Conservation (phyloP, 306 rosid species). For the Quercus glauca region DNA sequence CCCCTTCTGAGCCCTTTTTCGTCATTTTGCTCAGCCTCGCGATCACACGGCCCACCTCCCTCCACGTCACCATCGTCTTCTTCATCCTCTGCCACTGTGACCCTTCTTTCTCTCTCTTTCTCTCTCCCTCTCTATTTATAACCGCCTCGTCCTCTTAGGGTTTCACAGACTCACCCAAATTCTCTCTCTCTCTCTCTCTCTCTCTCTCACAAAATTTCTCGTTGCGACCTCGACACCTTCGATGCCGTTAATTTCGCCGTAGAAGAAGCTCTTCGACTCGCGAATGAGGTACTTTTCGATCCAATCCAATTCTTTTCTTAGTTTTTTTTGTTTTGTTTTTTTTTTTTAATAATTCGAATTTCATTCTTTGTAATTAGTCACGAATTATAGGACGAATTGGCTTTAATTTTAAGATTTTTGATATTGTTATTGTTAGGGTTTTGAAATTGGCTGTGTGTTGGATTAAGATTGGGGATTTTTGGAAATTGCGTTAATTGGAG, state of each 20-base stretch:
- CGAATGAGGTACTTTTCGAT: conserved; percentile 48
- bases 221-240: neutral
- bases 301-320: neutral
- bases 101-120: conserved; percentile 28
- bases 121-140: conserved; percentile 19
- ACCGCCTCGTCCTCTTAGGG: conserved; percentile 55
- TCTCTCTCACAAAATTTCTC: neutral
- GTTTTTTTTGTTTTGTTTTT: neutral
- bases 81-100: conserved; percentile 30
- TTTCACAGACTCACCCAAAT: conserved; percentile 25
- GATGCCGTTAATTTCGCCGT: conserved; percentile 22
- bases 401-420: neutral
- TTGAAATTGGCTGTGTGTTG: conserved; percentile 41
- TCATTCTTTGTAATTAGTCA: neutral
- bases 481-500: conserved; percentile 19
- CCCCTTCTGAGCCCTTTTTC: conserved; percentile 43
- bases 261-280: conserved; percentile 2
- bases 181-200: conserved; percentile 8
- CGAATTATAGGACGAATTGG: neutral
- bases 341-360: neutral
- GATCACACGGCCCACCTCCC: conserved; percentile 51
- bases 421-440: conserved; percentile 33
- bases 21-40: conserved; percentile 45
- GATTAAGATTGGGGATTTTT: conserved; percentile 26
- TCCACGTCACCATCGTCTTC: conserved; percentile 75